A percentile compares a stretch with the other conserved stretches of the same genome.
Conservation (phyloP, 2,329 filamentous ascomycete genomes). For the Pseudodiploospora longispora region DNA sequence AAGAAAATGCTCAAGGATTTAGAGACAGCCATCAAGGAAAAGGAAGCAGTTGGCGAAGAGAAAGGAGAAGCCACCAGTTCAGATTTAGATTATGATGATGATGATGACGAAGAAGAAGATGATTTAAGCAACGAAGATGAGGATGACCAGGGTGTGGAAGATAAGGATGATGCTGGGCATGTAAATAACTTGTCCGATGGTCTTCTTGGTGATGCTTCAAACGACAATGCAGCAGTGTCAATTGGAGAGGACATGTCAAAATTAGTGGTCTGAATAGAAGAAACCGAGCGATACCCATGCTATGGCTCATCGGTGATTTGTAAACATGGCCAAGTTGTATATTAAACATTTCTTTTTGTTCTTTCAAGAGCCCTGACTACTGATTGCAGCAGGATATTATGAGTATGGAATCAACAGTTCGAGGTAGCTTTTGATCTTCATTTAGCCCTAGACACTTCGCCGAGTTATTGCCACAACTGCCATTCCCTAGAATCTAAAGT, state of each 20-base stretch:
- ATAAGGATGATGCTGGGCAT: conserved; percentile 12
- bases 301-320: too few relatives aligned
- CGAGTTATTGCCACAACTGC: conserved; percentile 16
- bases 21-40: conserved; percentile 80
- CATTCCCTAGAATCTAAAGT: conserved; percentile 29
- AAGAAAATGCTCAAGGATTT: conserved; percentile 95
- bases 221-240: conserved; percentile 5
- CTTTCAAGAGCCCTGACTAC: too few relatives aligned
- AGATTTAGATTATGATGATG: conserved; percentile 10
- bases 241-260: conserved; percentile 22
- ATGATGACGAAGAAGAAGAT: conserved; percentile 21
- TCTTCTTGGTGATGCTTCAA: conserved; percentile 1
- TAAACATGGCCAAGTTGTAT: too few relatives aligned
- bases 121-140: conserved; percentile 20
- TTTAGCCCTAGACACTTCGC: conserved; percentile 14
- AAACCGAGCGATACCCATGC: conserved; percentile 15
- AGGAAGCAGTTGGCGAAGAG: conserved; percentile 44
- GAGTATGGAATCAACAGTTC: too few relatives aligned
- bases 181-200: conserved; percentile 3
- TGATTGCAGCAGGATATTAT: too few relatives aligned
- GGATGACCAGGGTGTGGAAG: conserved; percentile 15
- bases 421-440: conserved; percentile 12
- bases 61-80: conserved; percentile 16
- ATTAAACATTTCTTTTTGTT: too few relatives aligned
- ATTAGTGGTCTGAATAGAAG: conserved; percentile 17